Evolutionary conservation across 495 filamentous ascomycete species (phyloP).

Genomic region (Penicillium canescens): DNA sequence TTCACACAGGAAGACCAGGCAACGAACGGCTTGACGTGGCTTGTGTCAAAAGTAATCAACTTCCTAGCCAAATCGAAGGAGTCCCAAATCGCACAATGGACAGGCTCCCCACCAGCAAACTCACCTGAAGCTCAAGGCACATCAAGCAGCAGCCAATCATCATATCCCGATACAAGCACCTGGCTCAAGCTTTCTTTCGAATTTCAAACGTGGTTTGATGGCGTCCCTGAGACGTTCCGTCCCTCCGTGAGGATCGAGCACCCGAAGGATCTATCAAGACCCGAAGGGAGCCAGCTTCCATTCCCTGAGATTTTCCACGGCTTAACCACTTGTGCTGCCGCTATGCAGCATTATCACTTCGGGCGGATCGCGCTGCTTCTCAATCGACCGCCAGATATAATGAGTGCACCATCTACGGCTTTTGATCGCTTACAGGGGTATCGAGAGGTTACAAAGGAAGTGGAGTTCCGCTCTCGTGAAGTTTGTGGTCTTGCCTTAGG

Average conservation of each 20-base stretch:
- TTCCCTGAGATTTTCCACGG: conserved; percentile 43
- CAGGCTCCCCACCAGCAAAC: conserved; percentile 19
- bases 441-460: conserved; percentile 44
- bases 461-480: conserved; percentile 41
- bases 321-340: conserved; percentile 33
- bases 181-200: conserved; percentile 43
- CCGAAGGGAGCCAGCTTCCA: conserved; percentile 23
- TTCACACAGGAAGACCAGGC: conserved; percentile 35
- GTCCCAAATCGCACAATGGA: conserved; percentile 38
- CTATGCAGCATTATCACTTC: conserved; percentile 47
- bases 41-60: conserved; percentile 39
- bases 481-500: conserved; percentile 41
- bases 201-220: conserved; percentile 43
- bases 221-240: conserved; percentile 42
- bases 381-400: conserved; percentile 36
- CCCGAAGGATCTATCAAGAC: conserved; percentile 31
- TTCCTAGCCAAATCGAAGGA: conserved; percentile 38
- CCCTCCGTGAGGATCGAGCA: conserved; percentile 39
- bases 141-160: not conserved
- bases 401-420: conserved; percentile 37
- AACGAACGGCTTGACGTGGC: conserved; percentile 36
- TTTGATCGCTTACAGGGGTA: conserved; percentile 44
- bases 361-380: conserved; percentile 39
- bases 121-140: conserved; percentile 8
- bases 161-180: conserved; percentile 27